Base-by-base conservation (phyloP, 2,329 filamentous ascomycete genomes). In the Aureobasidium musti region DNA sequence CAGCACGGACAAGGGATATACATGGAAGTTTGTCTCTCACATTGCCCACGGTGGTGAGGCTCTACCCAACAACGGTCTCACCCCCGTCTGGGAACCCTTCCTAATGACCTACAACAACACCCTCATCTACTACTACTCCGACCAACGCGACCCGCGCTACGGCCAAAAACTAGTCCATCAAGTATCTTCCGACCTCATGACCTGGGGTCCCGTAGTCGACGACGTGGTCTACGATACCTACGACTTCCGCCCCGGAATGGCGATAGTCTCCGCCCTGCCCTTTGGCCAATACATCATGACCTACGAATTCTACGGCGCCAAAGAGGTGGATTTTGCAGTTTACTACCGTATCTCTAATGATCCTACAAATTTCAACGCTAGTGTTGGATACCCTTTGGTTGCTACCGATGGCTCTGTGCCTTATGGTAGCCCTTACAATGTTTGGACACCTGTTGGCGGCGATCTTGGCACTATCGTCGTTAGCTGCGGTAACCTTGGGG, bases 1-100 rank as follows among this genome's bases (percentile, higher is more conserved):
- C 8, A 87, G 83, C 52, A 79, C 74, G 8, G 87, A 91, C 73
- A 77, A 79, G 52, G 89, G 88, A 7, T 65, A 77, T 39, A 87
- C 83, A 1, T 91, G 89, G 89, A 78, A 84, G 33, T 91, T 90
- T 70, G 83, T 90, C 63, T 87, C 84, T 67, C 83, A 86, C 70
- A 84, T 91, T 52, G 88, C 88, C 0, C 77, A 79, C 1, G 89
- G 89, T 39, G 87, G 87, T n/a, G 81, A 81, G 54, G 87, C 88
- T 2, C 72, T 79, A 0, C 84, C 88, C 3, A 82, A 85, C 72
- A 89, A 91, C 72, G 88, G 86, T 1, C 74, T 86, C 43, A 89
- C 87, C 0, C 87, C 88, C 0, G 86, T 91, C 23, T 91, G 89
- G 89, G 89, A 91, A 74, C 89, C 89, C 0, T 90, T 89, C 74